phyloP scores from a whole-genome alignment of 2,329 filamentous ascomycete species.

The Colletotrichum aenigma region DNA sequence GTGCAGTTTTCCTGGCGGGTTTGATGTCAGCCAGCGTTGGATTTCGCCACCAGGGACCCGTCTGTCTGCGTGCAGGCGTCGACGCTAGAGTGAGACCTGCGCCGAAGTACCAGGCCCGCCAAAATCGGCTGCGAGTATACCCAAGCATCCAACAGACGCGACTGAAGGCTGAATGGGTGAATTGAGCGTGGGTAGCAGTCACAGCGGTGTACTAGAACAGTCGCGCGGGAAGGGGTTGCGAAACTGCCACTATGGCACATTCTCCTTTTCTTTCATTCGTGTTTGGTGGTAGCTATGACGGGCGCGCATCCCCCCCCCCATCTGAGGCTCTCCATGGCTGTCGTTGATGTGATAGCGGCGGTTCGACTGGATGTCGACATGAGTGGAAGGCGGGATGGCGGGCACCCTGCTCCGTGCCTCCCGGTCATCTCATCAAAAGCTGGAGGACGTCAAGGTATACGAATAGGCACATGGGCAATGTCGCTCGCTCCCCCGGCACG shows the following conservation, averaged over 20 bases:
- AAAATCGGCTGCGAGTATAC: neutral
- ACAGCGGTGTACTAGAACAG: neutral
- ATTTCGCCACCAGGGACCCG: constrained; percentile 4
- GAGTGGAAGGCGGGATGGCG: neutral
- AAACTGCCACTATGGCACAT: neutral
- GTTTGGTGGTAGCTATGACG: neutral
- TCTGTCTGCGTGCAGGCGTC: constrained; percentile 1
- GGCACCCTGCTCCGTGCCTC: neutral
- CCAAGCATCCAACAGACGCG: neutral
- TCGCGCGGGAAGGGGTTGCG: neutral
- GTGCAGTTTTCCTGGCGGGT: neutral
- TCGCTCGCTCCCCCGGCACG: neutral
- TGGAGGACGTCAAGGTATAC: neutral
- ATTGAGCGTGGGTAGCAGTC: neutral
- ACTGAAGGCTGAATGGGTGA: neutral
- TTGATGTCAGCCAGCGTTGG: constrained; percentile 2
- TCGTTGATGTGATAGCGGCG: neutral
- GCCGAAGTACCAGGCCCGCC: neutral
- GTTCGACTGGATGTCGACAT: neutral
- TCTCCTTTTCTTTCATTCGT: neutral
- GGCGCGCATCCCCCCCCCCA: neutral
- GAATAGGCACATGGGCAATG: neutral
- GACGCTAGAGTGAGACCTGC: neutral
- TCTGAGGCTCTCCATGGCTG: constrained; percentile 1
- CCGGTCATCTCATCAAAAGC: neutral